phyloP scores from a whole-genome alignment of 2,329 filamentous ascomycete genomes.

The Colletotrichum coccodes region DNA sequence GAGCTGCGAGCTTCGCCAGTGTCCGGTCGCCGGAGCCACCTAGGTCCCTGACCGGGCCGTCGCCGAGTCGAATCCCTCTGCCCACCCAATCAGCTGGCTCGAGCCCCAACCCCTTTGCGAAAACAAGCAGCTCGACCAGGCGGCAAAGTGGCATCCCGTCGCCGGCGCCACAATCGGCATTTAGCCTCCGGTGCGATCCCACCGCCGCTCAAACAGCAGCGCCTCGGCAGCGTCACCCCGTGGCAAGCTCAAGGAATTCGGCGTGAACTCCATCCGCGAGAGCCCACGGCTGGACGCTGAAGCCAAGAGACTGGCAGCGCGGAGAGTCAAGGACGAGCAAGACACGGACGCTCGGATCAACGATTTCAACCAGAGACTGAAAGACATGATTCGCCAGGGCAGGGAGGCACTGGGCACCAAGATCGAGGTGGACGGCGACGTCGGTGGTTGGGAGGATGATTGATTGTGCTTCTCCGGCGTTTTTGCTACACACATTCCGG shows the following conservation, averaged over 20 bases:
- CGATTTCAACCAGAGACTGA: conserved; percentile 80
- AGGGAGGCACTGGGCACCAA: conserved; percentile 84
- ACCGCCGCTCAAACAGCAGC: conserved; percentile 58
- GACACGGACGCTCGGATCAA: conserved; percentile 83
- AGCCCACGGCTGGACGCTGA: conserved; percentile 70
- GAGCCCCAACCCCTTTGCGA: conserved; percentile 36
- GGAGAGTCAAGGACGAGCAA: conserved; percentile 76
- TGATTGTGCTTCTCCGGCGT: conserved; percentile 13
- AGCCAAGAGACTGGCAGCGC: conserved; percentile 78
- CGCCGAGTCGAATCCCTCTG: conserved; percentile 57
- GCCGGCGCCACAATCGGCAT: conserved; percentile 25
- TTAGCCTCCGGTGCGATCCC: conserved; percentile 37
- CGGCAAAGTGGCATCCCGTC: conserved; percentile 38
- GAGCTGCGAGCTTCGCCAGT: conserved; percentile 57
- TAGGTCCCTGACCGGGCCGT: conserved; percentile 45
- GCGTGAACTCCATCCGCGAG: conserved; percentile 39
- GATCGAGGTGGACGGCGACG: conserved; percentile 68
- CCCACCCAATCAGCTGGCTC: conserved; percentile 37
- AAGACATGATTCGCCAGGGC: conserved; percentile 89
- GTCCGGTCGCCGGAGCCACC: conserved; percentile 51
- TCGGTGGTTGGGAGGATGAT: conserved; percentile 54
- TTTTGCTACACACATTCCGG: conserved; percentile 4
- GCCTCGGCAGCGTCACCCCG: conserved; percentile 53
- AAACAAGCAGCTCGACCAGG: conserved; percentile 34
- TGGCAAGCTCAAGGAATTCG: conserved; percentile 35